Evolutionary conservation across 345 rosid genomes (phyloP).

Genomic region (Trapa bicornis): DNA sequence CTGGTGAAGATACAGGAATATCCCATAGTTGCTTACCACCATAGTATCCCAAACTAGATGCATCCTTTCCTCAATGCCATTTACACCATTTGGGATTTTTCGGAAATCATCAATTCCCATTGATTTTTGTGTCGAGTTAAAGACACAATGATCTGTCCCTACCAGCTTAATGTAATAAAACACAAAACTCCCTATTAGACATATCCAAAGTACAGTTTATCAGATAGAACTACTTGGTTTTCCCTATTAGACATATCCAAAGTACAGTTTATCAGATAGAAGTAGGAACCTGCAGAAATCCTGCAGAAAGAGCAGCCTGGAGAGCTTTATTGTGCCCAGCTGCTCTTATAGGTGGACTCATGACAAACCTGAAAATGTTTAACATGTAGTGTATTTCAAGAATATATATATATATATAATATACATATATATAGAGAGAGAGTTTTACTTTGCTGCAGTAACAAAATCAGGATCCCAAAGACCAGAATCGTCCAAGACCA

Average conservation of each 20-base stretch:
- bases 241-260: neutral
- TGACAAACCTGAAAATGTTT: slow-evolving; percentile 59
- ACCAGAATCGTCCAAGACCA: slow-evolving; percentile 74
- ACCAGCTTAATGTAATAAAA: slow-evolving; percentile 48
- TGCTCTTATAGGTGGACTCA: slow-evolving; percentile 94
- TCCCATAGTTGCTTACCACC: slow-evolving; percentile 58
- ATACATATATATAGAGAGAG: neutral
- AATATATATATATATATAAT: neutral
- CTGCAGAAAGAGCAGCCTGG: slow-evolving; percentile 88
- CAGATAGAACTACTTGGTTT: slow-evolving; percentile 1
- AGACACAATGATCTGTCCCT: slow-evolving; percentile 92
- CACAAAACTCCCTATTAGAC: neutral
- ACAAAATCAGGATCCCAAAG: slow-evolving; percentile 82
- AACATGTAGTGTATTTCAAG: neutral
- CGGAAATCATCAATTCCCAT: slow-evolving; percentile 82
- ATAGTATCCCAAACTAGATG: slow-evolving; percentile 87
- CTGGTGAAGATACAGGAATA: neutral
- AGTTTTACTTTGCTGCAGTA: slow-evolving; percentile 71
- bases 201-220: neutral
- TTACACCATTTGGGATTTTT: slow-evolving; percentile 87
- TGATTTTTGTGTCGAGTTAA: slow-evolving; percentile 78
- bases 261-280: neutral
- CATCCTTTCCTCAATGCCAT: slow-evolving; percentile 98
- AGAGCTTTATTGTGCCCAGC: slow-evolving; percentile 79
- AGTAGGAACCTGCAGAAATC: slow-evolving; percentile 66